A percentile compares a stretch with the other conserved stretches of the same genome.
Conservation (phyloP, 306 rosid species). For the Cyclanthera cordifolia region DNA sequence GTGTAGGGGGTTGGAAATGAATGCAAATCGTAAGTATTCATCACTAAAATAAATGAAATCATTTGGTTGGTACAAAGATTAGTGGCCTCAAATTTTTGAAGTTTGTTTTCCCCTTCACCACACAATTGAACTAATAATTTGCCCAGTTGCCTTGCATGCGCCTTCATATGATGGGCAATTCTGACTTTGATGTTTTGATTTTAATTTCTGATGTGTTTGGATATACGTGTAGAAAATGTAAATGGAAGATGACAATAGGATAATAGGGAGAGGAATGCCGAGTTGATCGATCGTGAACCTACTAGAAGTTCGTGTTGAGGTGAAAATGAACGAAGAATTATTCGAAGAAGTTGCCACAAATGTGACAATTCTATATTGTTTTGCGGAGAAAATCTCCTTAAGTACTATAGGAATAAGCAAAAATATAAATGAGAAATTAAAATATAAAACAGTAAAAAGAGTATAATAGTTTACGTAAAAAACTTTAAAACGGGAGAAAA, state of each 20-base stretch:
- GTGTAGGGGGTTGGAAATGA: not conserved
- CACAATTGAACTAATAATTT: not conserved
- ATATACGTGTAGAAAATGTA: not conserved
- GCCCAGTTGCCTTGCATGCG: not conserved
- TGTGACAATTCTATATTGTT: too few relatives aligned
- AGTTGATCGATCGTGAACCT: not conserved
- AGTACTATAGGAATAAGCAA: too few relatives aligned
- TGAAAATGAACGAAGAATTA: not conserved
- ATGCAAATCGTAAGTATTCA: not conserved
- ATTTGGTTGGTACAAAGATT: not conserved
- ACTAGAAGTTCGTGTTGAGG: not conserved
- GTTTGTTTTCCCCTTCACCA: not conserved
- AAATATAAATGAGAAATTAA: too few relatives aligned
- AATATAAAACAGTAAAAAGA: too few relatives aligned
- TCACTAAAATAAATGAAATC: not conserved
- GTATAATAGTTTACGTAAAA: too few relatives aligned
- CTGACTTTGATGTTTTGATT: constrained; percentile 2
- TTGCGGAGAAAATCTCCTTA: too few relatives aligned
- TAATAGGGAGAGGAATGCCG: not conserved
- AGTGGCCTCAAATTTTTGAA: constrained; percentile 6
- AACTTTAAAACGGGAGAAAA: too few relatives aligned
- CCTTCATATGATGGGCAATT: not conserved
- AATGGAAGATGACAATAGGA: not conserved
- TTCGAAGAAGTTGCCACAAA: too few relatives aligned
- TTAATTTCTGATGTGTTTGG: not conserved